phyloP scores from a whole-genome alignment of 257 asterid species.

The Buddleja alternifolia region DNA sequence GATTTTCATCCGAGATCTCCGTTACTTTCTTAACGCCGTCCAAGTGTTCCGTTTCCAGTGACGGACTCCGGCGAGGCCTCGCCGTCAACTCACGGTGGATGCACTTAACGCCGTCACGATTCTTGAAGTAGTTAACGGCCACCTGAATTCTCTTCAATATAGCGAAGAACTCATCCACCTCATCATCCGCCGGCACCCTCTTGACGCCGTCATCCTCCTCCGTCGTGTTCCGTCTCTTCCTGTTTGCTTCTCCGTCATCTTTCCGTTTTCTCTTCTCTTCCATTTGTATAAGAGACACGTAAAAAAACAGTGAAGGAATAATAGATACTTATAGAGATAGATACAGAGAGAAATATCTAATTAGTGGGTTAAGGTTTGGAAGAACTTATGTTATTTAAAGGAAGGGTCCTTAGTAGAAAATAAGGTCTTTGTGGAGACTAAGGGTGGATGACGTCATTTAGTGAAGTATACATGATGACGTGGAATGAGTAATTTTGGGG shows the following conservation, averaged over 20 bases:
- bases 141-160: slow-evolving; percentile 50
- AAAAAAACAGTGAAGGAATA: neutral
- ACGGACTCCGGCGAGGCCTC: slow-evolving; percentile 33
- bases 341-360: too few relatives aligned
- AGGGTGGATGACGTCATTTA: too few relatives aligned
- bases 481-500: too few relatives aligned
- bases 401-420: too few relatives aligned
- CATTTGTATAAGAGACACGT: slow-evolving; percentile 15
- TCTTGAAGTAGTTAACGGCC: slow-evolving; percentile 52
- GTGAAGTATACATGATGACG: too few relatives aligned
- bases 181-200: slow-evolving; percentile 44
- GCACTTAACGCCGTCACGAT: slow-evolving; percentile 28
- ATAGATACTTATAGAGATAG: neutral
- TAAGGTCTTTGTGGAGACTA: too few relatives aligned
- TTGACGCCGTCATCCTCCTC: slow-evolving; percentile 17
- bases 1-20: neutral
- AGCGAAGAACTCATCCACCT: slow-evolving; percentile 62
- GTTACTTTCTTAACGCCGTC: slow-evolving; percentile 27
- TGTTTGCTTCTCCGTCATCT: slow-evolving; percentile 15
- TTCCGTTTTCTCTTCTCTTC: slow-evolving; percentile 36
- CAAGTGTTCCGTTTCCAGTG: slow-evolving; percentile 36
- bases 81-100: slow-evolving; percentile 17
- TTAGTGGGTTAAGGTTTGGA: too few relatives aligned
- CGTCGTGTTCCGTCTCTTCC: slow-evolving; percentile 16
- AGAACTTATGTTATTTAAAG: too few relatives aligned